These are phyloP conservation scores for Tuber calosporum DNA, from an alignment of 495 filamentous ascomycete genomes.

Conservation along the genomic window DNA sequence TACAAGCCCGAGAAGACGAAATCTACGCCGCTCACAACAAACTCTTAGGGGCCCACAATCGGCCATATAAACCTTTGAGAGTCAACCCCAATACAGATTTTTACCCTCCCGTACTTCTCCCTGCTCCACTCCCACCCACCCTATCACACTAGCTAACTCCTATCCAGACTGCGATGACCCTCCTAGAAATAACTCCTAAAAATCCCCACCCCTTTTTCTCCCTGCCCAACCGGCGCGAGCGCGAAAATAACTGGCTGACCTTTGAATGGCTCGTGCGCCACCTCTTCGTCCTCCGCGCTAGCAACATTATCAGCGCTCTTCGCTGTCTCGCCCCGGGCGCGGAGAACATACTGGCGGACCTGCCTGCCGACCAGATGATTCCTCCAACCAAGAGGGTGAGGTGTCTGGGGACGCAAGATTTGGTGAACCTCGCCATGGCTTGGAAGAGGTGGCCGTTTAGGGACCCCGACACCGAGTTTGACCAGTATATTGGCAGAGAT, in stretches of 20 bases:
- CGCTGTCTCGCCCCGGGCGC: conserved; percentile 27
- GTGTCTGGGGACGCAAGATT: conserved; percentile 46
- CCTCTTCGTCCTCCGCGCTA: conserved; percentile 24
- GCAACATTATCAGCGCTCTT: conserved; percentile 12
- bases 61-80: conserved; percentile 7
- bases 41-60: conserved; percentile 10
- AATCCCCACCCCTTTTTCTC: conserved; percentile 17
- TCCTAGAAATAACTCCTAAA: conserved; percentile 34
- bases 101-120: conserved; percentile 4
- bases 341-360: conserved; percentile 47
- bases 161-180: conserved; percentile 11
- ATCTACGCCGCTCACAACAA: neutral
- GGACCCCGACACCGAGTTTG: neutral
- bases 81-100: conserved; percentile 4
- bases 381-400: conserved; percentile 43
- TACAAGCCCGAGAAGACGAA: neutral
- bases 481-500: neutral
- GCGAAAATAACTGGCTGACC: conserved; percentile 12
- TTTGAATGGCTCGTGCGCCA: conserved; percentile 32
- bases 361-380: conserved; percentile 40
- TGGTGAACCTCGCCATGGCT: conserved; percentile 48
- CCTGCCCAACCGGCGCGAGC: neutral
- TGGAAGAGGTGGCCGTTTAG: conserved; percentile 57
- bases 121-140: neutral
- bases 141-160: neutral